Evolutionary conservation across 768 basidiomycete genomes (phyloP).

Genomic region (Agrocybe pediades): DNA sequence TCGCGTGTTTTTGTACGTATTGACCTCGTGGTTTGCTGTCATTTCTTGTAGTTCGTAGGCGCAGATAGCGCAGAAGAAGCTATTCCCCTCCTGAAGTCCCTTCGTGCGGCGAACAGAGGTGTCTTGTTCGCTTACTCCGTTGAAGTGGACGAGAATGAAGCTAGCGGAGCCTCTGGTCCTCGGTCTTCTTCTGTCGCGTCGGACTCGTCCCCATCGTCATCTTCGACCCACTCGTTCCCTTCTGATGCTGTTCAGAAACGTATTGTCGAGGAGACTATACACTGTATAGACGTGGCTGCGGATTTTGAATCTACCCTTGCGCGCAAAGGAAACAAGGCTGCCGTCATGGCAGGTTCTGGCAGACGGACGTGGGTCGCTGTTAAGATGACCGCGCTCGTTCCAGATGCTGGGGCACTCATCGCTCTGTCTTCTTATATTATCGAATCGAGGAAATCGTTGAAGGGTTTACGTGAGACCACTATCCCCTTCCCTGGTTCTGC

Average conservation of each 20-base stretch:
- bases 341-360: conserved; percentile 20
- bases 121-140: conserved; percentile 83
- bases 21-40: too few relatives aligned
- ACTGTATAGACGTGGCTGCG: conserved; percentile 76
- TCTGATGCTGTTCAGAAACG: conserved; percentile 48
- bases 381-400: conserved; percentile 80
- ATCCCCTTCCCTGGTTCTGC: conserved; percentile 75
- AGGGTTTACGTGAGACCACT: conserved; percentile 18
- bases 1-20: too few relatives aligned
- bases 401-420: conserved; percentile 59
- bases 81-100: conserved; percentile 58
- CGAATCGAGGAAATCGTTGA: conserved; percentile 24
- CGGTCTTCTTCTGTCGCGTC: conserved; percentile 15
- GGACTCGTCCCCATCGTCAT: conserved; percentile 12
- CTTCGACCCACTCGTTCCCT: conserved; percentile 1
- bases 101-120: conserved; percentile 74
- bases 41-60: conserved; percentile 71
- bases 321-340: conserved; percentile 2
- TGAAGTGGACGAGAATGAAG: conserved; percentile 71
- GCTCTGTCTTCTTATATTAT: conserved; percentile 63
- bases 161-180: conserved; percentile 31
- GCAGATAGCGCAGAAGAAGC: conserved; percentile 78
- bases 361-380: conserved; percentile 83
- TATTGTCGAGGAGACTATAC: conserved; percentile 75
- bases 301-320: conserved; percentile 67